A percentile compares a stretch with the other conserved stretches of the same genome.
phyloP scores from a whole-genome alignment of 192 early-diverging fungal genomes.

The Coemansia sp. region DNA sequence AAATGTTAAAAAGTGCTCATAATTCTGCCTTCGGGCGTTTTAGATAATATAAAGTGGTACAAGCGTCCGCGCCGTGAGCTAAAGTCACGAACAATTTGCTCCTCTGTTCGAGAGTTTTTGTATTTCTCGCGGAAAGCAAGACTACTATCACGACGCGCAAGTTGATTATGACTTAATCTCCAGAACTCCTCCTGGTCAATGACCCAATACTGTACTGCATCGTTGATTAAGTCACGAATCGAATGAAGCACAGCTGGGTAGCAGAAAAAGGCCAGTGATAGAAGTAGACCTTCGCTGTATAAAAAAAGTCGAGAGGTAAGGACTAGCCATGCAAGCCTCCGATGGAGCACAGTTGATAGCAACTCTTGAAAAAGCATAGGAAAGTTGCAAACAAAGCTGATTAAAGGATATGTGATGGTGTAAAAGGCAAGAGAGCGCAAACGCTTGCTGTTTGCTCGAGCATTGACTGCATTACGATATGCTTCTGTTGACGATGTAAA shows the following conservation, averaged over 20 bases:
- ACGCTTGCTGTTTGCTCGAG: constrained; percentile 48
- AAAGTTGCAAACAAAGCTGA: constrained; percentile 46
- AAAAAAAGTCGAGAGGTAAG: constrained; percentile 20
- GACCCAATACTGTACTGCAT: constrained; percentile 50
- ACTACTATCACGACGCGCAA: background rate
- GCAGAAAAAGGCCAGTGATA: constrained; percentile 38
- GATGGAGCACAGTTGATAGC: constrained; percentile 23
- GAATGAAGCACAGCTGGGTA: constrained; percentile 51
- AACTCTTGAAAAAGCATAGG: constrained; percentile 42
- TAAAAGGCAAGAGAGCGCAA: constrained; percentile 50
- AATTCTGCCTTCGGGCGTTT: constrained; percentile 38
- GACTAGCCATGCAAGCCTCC: constrained; percentile 13
- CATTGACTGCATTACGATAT: constrained; percentile 44
- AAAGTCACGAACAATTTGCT: constrained; percentile 30
- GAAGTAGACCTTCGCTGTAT: constrained; percentile 40
- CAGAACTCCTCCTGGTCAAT: constrained; percentile 54
- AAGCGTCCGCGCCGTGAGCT: constrained; percentile 33
- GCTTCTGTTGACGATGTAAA: constrained; percentile 32
- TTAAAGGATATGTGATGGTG: constrained; percentile 46
- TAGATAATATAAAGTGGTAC: constrained; percentile 34
- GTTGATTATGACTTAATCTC: constrained; percentile 23
- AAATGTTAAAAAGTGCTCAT: constrained; percentile 9
- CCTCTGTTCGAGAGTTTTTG: constrained; percentile 17
- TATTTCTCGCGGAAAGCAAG: constrained; percentile 1
- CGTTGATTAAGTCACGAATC: constrained; percentile 39